Evolutionary conservation across 768 basidiomycete genomes (phyloP), one percentile per base, ranked within the genome.

Genomic region (Austroboletus eburneus): DNA sequence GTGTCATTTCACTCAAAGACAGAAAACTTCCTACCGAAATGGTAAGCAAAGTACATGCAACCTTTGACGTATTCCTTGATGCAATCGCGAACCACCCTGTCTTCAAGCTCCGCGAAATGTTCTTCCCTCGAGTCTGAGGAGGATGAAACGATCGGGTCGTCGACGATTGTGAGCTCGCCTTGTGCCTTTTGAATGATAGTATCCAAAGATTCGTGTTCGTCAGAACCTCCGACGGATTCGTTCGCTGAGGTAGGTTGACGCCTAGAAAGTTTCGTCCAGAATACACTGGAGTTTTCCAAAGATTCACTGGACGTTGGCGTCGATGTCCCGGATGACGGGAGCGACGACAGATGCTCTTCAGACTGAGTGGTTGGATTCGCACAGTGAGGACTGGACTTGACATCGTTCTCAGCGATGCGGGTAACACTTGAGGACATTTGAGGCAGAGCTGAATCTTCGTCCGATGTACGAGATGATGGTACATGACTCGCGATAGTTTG

Each of bases 11-110:
- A n/a, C n/a, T n/a, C n/a, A n/a, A n/a, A n/a, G 20, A 32, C 12
- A 33, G 23, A 13, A 48, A 12, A 30, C 46, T 25, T 58, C 72
- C 48, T 64, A 87, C 92, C 93, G 55, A 91, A 92, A 48, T 77
- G 81, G 64, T 91, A 87, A 1, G 90, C 76, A 61, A 91, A 95
- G 65, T 87, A 93, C 89, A 96, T 95, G 38, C 81, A 85, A 10
- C 91, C 91, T 56, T 85, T 88, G 13, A 78, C 73, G 57, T 82
- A 91, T 56, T 90, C 85, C 43, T 79, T 75, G 24, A 91, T 73
- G 44, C 81, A 83, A 64, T 94, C 89, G 20, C 81, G 72, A 10
- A 95, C 68, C 37, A 95, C 85, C 65, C 91, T 92, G 24, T 77
- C 75, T 57, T 96, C 93, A 9, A 96, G 68, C 56, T 93, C 87